Conservation (phyloP, 148 eudicot species). For the Nepenthes gracilis region DNA sequence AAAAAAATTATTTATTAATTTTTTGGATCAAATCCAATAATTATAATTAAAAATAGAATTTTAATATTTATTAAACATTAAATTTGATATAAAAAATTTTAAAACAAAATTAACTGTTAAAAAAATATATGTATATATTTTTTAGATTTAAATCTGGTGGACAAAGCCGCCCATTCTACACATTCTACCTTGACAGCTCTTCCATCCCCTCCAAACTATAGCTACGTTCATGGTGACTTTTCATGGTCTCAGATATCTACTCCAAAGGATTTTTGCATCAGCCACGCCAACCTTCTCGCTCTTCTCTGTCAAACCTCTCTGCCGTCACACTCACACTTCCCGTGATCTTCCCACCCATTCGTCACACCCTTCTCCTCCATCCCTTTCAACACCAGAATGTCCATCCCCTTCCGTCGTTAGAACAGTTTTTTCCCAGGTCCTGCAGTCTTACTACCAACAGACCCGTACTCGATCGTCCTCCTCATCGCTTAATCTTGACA, state of each 20-base stretch:
- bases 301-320: constrained; percentile 2
- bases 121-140: no score
- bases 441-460: constrained; percentile 49
- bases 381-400: constrained; percentile 8
- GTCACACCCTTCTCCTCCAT: neutral
- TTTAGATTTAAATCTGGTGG: no score
- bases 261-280: neutral
- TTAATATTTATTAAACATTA: no score
- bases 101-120: no score
- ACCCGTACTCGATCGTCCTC: constrained; percentile 27
- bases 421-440: constrained; percentile 41
- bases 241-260: neutral
- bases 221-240: neutral
- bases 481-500: constrained; percentile 25
- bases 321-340: neutral
- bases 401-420: constrained; percentile 32
- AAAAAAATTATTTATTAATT: no score
- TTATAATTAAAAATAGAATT: no score
- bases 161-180: no score
- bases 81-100: no score
- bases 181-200: no score
- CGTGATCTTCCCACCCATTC: constrained; percentile 2
- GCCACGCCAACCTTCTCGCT: neutral
- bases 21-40: no score
- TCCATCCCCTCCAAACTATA: no score